Conservation (phyloP, 2,329 filamentous ascomycete genomes). For the Torrubiellomyces zombiae region DNA sequence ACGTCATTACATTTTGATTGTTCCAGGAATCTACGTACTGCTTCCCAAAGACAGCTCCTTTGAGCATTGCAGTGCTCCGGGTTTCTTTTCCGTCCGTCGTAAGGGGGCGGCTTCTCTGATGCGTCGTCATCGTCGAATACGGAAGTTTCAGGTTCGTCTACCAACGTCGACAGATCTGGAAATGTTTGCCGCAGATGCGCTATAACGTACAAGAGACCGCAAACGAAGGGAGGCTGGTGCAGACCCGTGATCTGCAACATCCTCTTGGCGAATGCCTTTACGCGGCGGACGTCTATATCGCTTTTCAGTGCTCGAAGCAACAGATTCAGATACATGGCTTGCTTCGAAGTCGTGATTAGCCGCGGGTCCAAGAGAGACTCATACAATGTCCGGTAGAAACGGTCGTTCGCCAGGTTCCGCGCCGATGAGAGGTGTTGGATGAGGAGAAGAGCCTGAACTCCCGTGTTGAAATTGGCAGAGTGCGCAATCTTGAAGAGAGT, state of each 20-base stretch:
- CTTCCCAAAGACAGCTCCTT: slow-evolving; percentile 81
- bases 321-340: slow-evolving; percentile 86
- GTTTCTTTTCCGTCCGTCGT: slow-evolving; percentile 82
- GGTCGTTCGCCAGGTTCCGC: slow-evolving; percentile 67
- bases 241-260: slow-evolving; percentile 74
- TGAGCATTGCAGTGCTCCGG: slow-evolving; percentile 91
- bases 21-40: slow-evolving; percentile 37
- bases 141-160: slow-evolving; percentile 65
- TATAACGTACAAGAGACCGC: slow-evolving; percentile 80
- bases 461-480: slow-evolving; percentile 97
- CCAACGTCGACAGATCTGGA: slow-evolving; percentile 59
- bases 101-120: slow-evolving; percentile 28
- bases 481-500: slow-evolving; percentile 93
- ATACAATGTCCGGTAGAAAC: slow-evolving; percentile 91
- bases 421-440: slow-evolving; percentile 80
- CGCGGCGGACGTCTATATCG: slow-evolving; percentile 76
- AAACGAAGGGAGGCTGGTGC: slow-evolving; percentile 85
- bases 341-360: slow-evolving; percentile 79
- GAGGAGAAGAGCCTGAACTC: slow-evolving; percentile 83
- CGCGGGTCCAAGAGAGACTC: slow-evolving; percentile 87
- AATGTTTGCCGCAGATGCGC: slow-evolving; percentile 67
- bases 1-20: too few species aligned
- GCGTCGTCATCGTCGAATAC: slow-evolving; percentile 48
- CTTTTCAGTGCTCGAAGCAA: slow-evolving; percentile 76
- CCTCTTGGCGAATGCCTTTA: slow-evolving; percentile 92